Evolutionary conservation across 257 asterid species (phyloP).

Genomic region (Scutellaria minor): DNA sequence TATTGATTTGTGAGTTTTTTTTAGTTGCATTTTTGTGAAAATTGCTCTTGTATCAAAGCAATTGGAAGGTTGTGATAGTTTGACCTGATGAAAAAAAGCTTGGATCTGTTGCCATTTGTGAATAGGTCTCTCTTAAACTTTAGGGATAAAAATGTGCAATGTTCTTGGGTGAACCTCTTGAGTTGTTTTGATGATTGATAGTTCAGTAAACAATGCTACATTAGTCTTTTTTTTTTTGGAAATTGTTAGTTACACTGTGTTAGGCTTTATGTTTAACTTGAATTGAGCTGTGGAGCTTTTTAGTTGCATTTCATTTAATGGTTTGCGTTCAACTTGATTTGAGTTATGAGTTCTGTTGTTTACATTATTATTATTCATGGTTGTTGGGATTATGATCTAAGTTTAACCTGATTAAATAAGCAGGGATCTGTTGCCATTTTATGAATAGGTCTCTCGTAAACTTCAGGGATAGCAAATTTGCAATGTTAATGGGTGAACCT

Average conservation of each 20-base stretch:
- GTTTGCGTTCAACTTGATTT: no score
- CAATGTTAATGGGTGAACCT: constrained; percentile 76
- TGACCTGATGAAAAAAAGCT: constrained; percentile 59
- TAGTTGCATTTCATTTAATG: no score
- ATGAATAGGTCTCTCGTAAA: constrained; percentile 59
- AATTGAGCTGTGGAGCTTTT: no score
- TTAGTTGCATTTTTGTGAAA: no score
- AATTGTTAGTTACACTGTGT: background rate
- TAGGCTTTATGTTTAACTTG: background rate
- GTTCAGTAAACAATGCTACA: constrained; percentile 67
- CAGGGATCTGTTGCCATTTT: constrained; percentile 55
- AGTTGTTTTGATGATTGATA: constrained; percentile 38
- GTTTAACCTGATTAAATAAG: constrained; percentile 54
- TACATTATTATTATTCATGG: no score
- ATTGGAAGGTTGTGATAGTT: background rate
- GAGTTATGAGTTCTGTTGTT: no score
- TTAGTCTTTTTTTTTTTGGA: background rate
- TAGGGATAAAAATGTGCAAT: constrained; percentile 58
- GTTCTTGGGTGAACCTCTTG: constrained; percentile 73
- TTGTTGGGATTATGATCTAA: background rate
- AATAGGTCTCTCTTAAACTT: constrained; percentile 55
- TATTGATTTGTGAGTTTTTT: no score
- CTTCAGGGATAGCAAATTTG: constrained; percentile 55
- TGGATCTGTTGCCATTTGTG: constrained; percentile 60
- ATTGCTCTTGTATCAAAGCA: no score